Evolutionary conservation across 2,329 filamentous ascomycete species (phyloP).

Genomic region (Aspergillus chevalieri): DNA sequence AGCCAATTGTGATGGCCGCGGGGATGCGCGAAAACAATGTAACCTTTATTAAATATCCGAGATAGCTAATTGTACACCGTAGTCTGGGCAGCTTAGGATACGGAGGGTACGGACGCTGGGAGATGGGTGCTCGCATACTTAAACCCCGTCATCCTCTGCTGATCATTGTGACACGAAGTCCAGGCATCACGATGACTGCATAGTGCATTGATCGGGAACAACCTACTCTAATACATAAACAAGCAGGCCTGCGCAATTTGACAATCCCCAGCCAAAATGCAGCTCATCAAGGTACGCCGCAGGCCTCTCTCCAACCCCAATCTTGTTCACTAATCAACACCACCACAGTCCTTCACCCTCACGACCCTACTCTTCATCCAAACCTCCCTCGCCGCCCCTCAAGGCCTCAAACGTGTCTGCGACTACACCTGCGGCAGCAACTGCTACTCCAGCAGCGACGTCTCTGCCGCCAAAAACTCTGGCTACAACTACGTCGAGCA

Average conservation of each 20-base stretch:
- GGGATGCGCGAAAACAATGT: too few species aligned
- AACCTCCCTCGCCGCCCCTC: conserved; percentile 20
- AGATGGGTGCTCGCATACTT: too few species aligned
- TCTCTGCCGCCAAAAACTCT: conserved; percentile 46
- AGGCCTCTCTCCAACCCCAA: background rate
- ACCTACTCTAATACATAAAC: background rate
- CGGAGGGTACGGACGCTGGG: too few species aligned
- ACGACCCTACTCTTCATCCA: conserved; percentile 15
- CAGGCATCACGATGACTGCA: background rate
- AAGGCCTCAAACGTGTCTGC: conserved; percentile 37
- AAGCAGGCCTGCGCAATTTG: background rate
- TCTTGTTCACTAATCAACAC: background rate
- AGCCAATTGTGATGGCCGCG: too few species aligned
- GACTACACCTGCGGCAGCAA: conserved; percentile 49
- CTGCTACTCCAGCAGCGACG: conserved; percentile 47
- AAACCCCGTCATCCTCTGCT: too few species aligned
- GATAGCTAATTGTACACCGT: too few species aligned
- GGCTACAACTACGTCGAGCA: conserved; percentile 48
- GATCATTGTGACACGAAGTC: background rate
- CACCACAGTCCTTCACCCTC: conserved; percentile 1
- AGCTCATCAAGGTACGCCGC: conserved; percentile 17
- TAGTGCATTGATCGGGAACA: too few species aligned
- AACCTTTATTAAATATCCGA: too few species aligned
- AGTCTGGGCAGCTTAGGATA: too few species aligned
- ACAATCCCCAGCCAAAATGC: conserved; percentile 13